phyloP scores from a whole-genome alignment of 1,139 yeast species.

The Dujonia santamariae region DNA sequence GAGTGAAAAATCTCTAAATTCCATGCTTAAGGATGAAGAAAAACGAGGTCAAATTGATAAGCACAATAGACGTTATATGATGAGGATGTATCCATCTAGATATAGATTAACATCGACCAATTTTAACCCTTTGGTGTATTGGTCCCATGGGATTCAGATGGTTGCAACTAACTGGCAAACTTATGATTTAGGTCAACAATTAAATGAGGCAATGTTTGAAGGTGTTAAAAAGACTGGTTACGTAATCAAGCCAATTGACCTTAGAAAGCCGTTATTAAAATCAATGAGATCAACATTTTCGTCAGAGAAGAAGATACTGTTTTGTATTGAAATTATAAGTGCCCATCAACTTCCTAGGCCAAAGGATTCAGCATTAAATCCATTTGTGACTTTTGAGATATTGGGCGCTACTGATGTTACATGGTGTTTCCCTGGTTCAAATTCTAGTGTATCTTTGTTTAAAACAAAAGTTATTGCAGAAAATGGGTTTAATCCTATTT shows the following conservation, averaged over 20 bases:
- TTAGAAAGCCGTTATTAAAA: slow-evolving; percentile 35
- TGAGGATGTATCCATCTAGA: slow-evolving; percentile 87
- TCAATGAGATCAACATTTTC: slow-evolving; percentile 13
- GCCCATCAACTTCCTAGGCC: slow-evolving; percentile 85
- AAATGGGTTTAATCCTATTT: slow-evolving; percentile 85
- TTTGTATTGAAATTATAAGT: slow-evolving; percentile 57
- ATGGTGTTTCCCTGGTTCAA: slow-evolving; percentile 19
- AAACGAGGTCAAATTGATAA: slow-evolving; percentile 56
- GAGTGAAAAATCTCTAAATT: slow-evolving; percentile 65
- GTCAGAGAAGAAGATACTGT: slow-evolving; percentile 12
- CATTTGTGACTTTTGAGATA: slow-evolving; percentile 57
- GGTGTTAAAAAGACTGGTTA: slow-evolving; percentile 64
- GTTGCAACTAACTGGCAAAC: slow-evolving; percentile 98
- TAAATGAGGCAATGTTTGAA: slow-evolving; percentile 83
- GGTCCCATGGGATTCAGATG: slow-evolving; percentile 89
- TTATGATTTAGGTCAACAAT: slow-evolving; percentile 81
- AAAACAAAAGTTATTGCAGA: too few species aligned
- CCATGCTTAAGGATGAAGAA: slow-evolving; percentile 60
- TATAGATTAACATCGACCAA: slow-evolving; percentile 75
- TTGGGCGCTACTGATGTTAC: slow-evolving; percentile 35
- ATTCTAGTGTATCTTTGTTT: too few species aligned
- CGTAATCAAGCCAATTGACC: slow-evolving; percentile 63
- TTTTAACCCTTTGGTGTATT: slow-evolving; percentile 71
- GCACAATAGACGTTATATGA: slow-evolving; percentile 72
- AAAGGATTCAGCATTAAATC: slow-evolving; percentile 32